Evolutionary conservation across 345 rosid genomes (phyloP).

Genomic region (Salix exigua): DNA sequence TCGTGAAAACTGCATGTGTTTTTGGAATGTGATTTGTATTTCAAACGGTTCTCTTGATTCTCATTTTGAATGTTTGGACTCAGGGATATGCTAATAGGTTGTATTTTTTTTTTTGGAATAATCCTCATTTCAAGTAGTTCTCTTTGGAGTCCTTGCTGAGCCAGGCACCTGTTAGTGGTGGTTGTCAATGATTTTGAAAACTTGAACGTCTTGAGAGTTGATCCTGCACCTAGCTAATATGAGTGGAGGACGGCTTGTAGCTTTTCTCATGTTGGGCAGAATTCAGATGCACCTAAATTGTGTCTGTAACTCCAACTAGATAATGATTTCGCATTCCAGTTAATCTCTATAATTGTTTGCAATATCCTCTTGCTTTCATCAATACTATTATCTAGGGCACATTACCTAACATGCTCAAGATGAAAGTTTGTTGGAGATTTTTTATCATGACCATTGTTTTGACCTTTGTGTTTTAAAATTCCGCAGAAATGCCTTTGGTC

Average conservation of each 20-base stretch:
- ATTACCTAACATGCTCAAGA: background rate
- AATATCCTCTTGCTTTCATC: background rate
- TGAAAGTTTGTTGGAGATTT: background rate
- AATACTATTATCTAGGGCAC: background rate
- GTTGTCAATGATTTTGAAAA: background rate
- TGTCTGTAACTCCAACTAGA: background rate
- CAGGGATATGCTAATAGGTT: background rate
- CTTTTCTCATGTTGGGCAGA: background rate
- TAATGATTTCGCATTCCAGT: background rate
- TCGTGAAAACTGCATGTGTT: background rate
- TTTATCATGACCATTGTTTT: background rate
- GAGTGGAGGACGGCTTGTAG: background rate
- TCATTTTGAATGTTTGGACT: background rate
- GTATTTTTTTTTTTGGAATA: background rate
- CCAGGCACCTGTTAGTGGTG: background rate
- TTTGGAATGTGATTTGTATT: background rate
- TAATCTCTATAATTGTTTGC: background rate
- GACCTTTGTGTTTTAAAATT: slow-evolving; percentile 8
- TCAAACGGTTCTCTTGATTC: background rate
- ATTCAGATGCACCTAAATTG: background rate
- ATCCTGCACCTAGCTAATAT: background rate
- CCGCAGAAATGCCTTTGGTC: slow-evolving; percentile 82
- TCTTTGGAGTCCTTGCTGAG: background rate
- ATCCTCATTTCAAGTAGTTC: background rate
- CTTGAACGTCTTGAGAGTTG: background rate